These are phyloP conservation scores for Eimeria maxima DNA, from an alignment of 169 alveolate genomes.

Conservation along the genomic window DNA sequence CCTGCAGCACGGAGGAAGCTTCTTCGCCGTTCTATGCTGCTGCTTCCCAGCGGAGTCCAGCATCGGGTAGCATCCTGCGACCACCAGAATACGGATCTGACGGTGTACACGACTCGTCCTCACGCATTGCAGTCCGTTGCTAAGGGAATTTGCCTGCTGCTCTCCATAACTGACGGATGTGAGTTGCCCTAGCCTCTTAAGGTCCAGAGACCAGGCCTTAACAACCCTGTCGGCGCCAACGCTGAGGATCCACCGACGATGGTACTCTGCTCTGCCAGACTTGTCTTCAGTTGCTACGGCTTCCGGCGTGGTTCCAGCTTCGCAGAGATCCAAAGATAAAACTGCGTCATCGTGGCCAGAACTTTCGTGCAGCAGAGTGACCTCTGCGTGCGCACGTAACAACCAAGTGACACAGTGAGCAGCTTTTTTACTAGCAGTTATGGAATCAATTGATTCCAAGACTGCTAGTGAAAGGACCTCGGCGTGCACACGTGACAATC, in stretches of 20 bases:
- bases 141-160: too few relatives aligned
- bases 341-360: slow-evolving; percentile 62
- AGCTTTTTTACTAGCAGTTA: too few relatives aligned
- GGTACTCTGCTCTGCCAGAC: background rate
- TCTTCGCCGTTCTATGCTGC: slow-evolving; percentile 15
- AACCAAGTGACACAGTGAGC: too few relatives aligned
- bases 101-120: too few relatives aligned
- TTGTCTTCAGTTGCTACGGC: background rate
- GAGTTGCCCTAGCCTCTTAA: slow-evolving; percentile 59
- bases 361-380: slow-evolving; percentile 34
- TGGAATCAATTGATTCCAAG: too few relatives aligned
- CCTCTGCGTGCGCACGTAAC: slow-evolving; percentile 21
- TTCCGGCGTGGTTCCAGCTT: background rate
- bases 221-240: slow-evolving; percentile 77
- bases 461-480: too few relatives aligned
- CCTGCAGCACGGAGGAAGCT: slow-evolving; percentile 38
- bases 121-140: too few relatives aligned
- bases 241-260: slow-evolving; percentile 58
- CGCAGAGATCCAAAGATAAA: slow-evolving; percentile 41
- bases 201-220: slow-evolving; percentile 70
- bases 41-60: slow-evolving; percentile 56
- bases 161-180: background rate
- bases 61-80: slow-evolving; percentile 14
- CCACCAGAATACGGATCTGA: background rate
- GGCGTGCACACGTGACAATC: background rate